Percentiles rank a stretch among this genome's conserved stretches.
Evolutionary conservation across 768 basidiomycete species (phyloP).

Genomic region (Trametes cinnabarina): DNA sequence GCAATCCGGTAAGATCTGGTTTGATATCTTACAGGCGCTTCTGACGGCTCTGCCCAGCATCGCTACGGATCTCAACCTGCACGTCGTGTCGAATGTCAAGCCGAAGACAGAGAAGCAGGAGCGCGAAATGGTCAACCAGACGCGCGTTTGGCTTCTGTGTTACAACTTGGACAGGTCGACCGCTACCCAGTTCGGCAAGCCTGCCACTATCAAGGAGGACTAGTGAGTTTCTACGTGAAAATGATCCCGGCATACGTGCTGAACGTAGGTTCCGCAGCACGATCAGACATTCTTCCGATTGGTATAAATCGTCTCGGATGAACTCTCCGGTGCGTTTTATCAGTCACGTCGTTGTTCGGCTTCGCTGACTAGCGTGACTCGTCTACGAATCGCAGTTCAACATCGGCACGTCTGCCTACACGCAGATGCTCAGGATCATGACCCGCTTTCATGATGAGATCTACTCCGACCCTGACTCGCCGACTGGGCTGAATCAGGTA

Average conservation of each 20-base stretch:
- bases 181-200: constrained; percentile 87
- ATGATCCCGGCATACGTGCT: background rate
- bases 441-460: constrained; percentile 75
- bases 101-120: constrained; percentile 74
- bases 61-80: constrained; percentile 87
- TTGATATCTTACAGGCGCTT: background rate
- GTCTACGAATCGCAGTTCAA: constrained; percentile 51
- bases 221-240: constrained; percentile 44
- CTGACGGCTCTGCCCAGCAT: constrained; percentile 47
- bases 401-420: constrained; percentile 72
- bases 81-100: constrained; percentile 71
- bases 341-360: background rate
- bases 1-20: constrained; percentile 59
- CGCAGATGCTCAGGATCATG: constrained; percentile 65
- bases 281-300: constrained; percentile 67
- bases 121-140: constrained; percentile 80
- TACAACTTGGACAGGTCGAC: constrained; percentile 87
- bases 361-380: background rate
- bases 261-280: constrained; percentile 38
- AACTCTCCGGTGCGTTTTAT: constrained; percentile 48
- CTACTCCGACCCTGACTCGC: constrained; percentile 66
- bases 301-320: constrained; percentile 70
- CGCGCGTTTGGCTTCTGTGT: constrained; percentile 88
- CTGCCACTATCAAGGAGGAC: constrained; percentile 85
- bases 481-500: constrained; percentile 71